Evolutionary conservation across 179 eudicot genomes (phyloP), one percentile per base, ranked within the genome.

Genomic region (Patellifolia procumbens): DNA sequence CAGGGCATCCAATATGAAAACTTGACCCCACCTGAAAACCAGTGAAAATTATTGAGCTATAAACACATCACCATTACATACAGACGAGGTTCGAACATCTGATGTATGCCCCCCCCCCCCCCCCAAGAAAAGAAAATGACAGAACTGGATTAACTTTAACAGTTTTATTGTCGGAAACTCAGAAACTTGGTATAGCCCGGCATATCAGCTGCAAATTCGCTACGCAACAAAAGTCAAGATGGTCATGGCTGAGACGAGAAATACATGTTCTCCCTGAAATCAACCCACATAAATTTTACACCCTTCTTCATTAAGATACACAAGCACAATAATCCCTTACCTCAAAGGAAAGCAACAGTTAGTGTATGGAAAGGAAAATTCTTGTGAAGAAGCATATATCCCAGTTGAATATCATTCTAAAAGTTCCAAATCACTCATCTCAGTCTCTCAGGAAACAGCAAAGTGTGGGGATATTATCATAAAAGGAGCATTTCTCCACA

Each of bases 11-110:
- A 95, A 80, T 83, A 95, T 95, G 75, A 95, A 95, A 76, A 95
- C 99, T 87, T 95, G 99, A 84, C 99, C 99, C 99, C 99, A 95
- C 89, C 99, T 95, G 81, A 74, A n/a, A 55, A 69, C 69, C 65
- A 73, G 59, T 34, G 62, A 22, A 78, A 22, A 60, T 26, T 28
- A 70, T 61, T 70, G 17, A 6, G 42, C 0, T 26, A 62, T 5
- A 51, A 34, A 3, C 13, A 28, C 31, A 72, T 13, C 24, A 37
- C 13, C 28, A 67, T 32, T 62, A 10, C 17, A 2, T 4, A 45
- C 3, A 46, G 39, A 60, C 26, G 34, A 49, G 52, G 49, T 45
- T 34, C 20, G 29, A 75, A 63, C 42, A 78, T 31, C 67, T 11
- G 1, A 35, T n/a, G 4, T 31, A 39, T 52, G 90, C 98, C 15